These are phyloP conservation scores for Botrytis porri DNA, from an alignment of 2,329 filamentous ascomycete genomes.

Conservation along the genomic window DNA sequence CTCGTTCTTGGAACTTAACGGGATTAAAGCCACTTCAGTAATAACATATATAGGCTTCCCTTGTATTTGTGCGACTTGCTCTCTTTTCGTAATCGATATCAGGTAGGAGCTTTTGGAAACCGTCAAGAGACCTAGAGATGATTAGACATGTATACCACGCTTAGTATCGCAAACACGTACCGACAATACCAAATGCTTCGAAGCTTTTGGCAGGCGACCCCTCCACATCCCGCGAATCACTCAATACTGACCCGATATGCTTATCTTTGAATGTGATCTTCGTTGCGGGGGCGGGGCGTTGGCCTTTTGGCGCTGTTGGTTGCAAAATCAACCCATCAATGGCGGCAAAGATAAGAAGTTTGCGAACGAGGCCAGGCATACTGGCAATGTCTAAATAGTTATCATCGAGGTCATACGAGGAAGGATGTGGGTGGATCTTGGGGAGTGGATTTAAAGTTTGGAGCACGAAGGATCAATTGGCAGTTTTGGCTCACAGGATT, in stretches of 20 bases:
- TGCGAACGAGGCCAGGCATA: slow-evolving; percentile 39
- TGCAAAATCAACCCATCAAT: slow-evolving; percentile 39
- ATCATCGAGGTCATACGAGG: slow-evolving; percentile 23
- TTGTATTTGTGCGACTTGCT: slow-evolving; percentile 84
- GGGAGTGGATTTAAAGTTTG: slow-evolving; percentile 6
- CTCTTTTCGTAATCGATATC: slow-evolving; percentile 78
- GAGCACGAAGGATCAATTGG: slow-evolving; percentile 4
- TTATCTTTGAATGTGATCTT: slow-evolving; percentile 37
- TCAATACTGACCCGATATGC: slow-evolving; percentile 28
- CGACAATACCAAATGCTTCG: slow-evolving; percentile 39
- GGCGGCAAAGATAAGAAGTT: slow-evolving; percentile 38
- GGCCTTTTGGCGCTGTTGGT: slow-evolving; percentile 34
- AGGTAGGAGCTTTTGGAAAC: slow-evolving; percentile 80
- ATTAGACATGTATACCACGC: slow-evolving; percentile 15
- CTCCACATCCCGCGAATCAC: slow-evolving; percentile 24
- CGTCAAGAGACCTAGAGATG: slow-evolving; percentile 68
- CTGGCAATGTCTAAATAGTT: slow-evolving; percentile 27
- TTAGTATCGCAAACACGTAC: slow-evolving; percentile 29
- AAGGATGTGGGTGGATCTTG: not conserved
- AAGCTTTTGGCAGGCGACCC: slow-evolving; percentile 30
- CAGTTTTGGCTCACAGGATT: slow-evolving; percentile 14
- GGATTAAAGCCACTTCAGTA: slow-evolving; percentile 87
- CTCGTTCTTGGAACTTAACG: slow-evolving; percentile 71
- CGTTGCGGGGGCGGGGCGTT: slow-evolving; percentile 32
- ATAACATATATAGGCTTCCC: slow-evolving; percentile 82